These are phyloP conservation scores for Phytophthora fragariaefolia DNA, from an alignment of 352 stramenopile genomes.

Conservation along the genomic window DNA sequence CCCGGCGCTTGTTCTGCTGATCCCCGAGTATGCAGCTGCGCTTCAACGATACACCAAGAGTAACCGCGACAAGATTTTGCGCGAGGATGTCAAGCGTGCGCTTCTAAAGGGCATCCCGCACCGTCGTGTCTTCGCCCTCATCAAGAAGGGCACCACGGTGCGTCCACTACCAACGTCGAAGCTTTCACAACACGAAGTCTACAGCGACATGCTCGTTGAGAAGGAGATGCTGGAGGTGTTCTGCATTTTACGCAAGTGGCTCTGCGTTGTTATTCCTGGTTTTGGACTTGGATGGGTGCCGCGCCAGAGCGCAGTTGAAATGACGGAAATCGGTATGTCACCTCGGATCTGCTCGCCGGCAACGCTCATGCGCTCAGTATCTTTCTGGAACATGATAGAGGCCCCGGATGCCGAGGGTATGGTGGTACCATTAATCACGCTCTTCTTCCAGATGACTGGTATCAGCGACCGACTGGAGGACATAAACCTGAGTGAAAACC, in stretches of 20 bases:
- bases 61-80: constrained; percentile 54
- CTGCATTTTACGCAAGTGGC: constrained; percentile 60
- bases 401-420: constrained; percentile 50
- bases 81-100: constrained; percentile 55
- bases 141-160: constrained; percentile 53
- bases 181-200: constrained; percentile 49
- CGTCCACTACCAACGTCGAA: constrained; percentile 53
- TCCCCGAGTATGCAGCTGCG: constrained; percentile 52
- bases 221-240: constrained; percentile 62
- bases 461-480: constrained; percentile 60
- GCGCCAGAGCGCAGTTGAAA: constrained; percentile 50
- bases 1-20: constrained; percentile 53
- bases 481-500: constrained; percentile 66
- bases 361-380: constrained; percentile 47
- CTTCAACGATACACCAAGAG: constrained; percentile 61
- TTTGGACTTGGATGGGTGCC: constrained; percentile 64
- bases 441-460: constrained; percentile 64
- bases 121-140: constrained; percentile 51
- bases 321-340: constrained; percentile 61
- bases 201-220: constrained; percentile 47
- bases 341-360: constrained; percentile 55
- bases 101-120: constrained; percentile 59
- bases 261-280: constrained; percentile 60
- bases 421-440: constrained; percentile 56
- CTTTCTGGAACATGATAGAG: constrained; percentile 67